Conservation (phyloP, 2,329 filamentous ascomycete species). For the Trichoderma oligosporum region DNA sequence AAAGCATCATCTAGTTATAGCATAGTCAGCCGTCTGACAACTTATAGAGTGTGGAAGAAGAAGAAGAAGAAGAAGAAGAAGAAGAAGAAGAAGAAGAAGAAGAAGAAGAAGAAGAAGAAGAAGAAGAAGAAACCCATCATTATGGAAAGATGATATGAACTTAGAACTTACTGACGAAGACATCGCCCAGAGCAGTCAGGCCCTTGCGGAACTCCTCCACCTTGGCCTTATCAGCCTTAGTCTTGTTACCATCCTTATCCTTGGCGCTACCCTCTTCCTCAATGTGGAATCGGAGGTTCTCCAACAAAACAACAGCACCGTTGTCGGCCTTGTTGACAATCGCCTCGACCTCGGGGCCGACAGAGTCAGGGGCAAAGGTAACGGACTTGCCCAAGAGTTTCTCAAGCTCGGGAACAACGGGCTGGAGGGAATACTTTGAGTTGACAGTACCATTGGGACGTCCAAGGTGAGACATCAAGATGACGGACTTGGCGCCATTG, state of each 20-base stretch:
- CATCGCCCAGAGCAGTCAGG: slow-evolving; percentile 87
- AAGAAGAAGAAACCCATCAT: background rate
- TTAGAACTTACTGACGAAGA: slow-evolving; percentile 91
- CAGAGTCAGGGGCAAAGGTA: slow-evolving; percentile 84
- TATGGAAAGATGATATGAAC: too few relatives aligned
- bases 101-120: background rate
- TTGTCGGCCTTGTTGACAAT: slow-evolving; percentile 77
- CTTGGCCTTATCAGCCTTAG: slow-evolving; percentile 91
- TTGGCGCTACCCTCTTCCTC: slow-evolving; percentile 98
- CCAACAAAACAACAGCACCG: slow-evolving; percentile 83
- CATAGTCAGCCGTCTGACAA: background rate
- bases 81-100: background rate
- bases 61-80: background rate
- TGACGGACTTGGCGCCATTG: slow-evolving; percentile 83
- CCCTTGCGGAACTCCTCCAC: slow-evolving; percentile 94
- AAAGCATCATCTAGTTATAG: slow-evolving; percentile 80
- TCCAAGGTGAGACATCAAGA: slow-evolving; percentile 98
- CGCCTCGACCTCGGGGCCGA: slow-evolving; percentile 85
- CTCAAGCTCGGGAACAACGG: slow-evolving; percentile 86
- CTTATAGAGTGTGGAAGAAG: too few relatives aligned
- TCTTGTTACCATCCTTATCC: slow-evolving; percentile 92
- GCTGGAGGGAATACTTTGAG: slow-evolving; percentile 90
- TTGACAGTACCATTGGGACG: slow-evolving; percentile 88
- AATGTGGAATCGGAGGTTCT: slow-evolving; percentile 97
- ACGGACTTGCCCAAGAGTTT: slow-evolving; percentile 82